These are phyloP conservation scores for Heliocybe sulcata DNA, from an alignment of 1,284 basidiomycete genomes.

Conservation along the genomic window DNA sequence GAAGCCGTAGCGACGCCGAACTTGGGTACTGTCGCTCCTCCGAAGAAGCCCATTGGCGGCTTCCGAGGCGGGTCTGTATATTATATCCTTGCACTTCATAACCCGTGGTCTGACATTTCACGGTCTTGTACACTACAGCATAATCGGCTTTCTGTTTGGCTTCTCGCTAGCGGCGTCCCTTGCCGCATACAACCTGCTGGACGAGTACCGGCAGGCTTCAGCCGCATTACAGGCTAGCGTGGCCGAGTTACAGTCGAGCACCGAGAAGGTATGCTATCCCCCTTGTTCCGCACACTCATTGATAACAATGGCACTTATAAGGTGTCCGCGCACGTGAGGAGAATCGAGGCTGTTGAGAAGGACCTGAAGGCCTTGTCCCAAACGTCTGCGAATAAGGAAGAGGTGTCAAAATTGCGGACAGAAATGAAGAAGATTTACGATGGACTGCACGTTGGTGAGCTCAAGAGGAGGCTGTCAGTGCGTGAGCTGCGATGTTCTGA, in stretches of 20 bases:
- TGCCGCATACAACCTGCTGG: slow-evolving; percentile 82
- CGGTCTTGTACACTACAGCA: slow-evolving; percentile 32
- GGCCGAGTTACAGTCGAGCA: slow-evolving; percentile 79
- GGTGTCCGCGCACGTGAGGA: slow-evolving; percentile 79
- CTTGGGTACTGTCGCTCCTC: slow-evolving; percentile 47
- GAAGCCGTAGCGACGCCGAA: slow-evolving; percentile 40
- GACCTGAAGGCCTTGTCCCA: slow-evolving; percentile 75
- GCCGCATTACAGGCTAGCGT: slow-evolving; percentile 80
- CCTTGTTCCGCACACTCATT: not conserved
- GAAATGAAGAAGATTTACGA: slow-evolving; percentile 86
- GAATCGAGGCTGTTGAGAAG: slow-evolving; percentile 86
- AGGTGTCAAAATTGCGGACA: slow-evolving; percentile 63
- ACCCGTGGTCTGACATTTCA: not conserved
- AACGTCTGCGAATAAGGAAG: slow-evolving; percentile 67
- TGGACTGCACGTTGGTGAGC: slow-evolving; percentile 67
- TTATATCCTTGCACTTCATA: not conserved
- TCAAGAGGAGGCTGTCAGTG: not conserved
- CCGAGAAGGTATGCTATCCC: slow-evolving; percentile 56
- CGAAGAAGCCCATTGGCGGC: slow-evolving; percentile 78
- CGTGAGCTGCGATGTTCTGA: slow-evolving; percentile 3
- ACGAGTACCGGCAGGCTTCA: slow-evolving; percentile 86
- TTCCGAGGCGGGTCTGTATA: slow-evolving; percentile 73
- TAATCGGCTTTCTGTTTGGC: slow-evolving; percentile 85
- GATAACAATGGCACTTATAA: slow-evolving; percentile 19
- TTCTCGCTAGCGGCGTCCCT: slow-evolving; percentile 82